Base-by-base conservation (phyloP, 352 stramenopile species). In the Pilasporangium apinafurcum region DNA sequence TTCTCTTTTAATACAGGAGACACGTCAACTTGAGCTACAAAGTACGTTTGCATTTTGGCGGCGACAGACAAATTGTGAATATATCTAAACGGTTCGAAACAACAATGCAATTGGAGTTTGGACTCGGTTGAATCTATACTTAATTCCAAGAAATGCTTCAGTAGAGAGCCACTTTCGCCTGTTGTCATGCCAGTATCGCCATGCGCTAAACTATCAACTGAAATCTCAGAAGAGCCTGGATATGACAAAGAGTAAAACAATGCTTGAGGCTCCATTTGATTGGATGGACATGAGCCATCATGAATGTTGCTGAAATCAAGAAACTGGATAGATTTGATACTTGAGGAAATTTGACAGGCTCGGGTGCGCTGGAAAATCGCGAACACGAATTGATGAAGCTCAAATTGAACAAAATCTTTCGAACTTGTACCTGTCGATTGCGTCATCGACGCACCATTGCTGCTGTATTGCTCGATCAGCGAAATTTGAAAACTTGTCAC, bases 401-500 rank as follows among this genome's bases (percentile, higher is more conserved):
- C 72, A 26, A 92, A 89, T 3, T 67, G 53, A 13, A 92, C 44
- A 52, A 90, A 81, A 17, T 88, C 63, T 57, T n/a, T n/a, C n/a
- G n/a, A n/a, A n/a, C n/a, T n/a, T n/a, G n/a, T n/a, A n/a, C 72
- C 64, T 3, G 59, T 63, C 26, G 30, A 42, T 14, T 21, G 34
- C 36, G 25, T 36, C 18, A 17, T 34, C 6, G 52, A 41, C 2
- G 38, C n/a, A 27, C 24, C 40, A 16, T 39, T 38, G 20, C 26
- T 31, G 17, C 47, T 35, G 0, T 32, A 30, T 9, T 56, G 57
- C 21, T 76, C 61, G 8, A 73, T 46, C 7, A 78, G 56, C 16
- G 56, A 65, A 22, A 77, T 53, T 1, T 43, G 51, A 13, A 87
- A 74, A 22, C 77, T 89, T 14, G 66, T 71, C 4, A 89, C 68